Base-by-base conservation (phyloP, 257 asterid genomes). In the Solanum pennellii region DNA sequence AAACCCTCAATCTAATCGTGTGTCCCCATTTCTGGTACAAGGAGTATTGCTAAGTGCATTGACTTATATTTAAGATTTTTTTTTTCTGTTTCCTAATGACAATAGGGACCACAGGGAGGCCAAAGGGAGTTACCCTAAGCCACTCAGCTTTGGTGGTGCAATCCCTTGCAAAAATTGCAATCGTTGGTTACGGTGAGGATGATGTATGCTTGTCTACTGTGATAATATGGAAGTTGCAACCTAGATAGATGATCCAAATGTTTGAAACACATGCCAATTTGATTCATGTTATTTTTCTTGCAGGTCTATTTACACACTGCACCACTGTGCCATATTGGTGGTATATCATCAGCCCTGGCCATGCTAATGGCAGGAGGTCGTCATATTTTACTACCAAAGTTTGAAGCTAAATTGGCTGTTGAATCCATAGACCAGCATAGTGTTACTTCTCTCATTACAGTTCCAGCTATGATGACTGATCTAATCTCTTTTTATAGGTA, bases 391-490 rank as follows among this genome's bases (percentile, higher is more conserved):
- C 86, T 90, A 35, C 95, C 98, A 5, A 94, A 97, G 89, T 97
- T 95, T 74, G 96, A 95, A 83, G 94, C 96, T 60, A 82, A 83
- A 15, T 88, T 89, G 84, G 98, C 96, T 42, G 73, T 91, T 85
- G 92, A 89, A 89, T 93, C 95, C 88, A 94, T 97, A 62, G 89
- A 90, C 85, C 91, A 91, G 44, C 94, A 94, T 88, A 85, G 27
- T 5, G 95, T 97, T 44, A 95, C 98, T 49, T 93, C 97, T 83
- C 69, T 94, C 87, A 95, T 97, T 90, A 93, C 98, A 12, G 98
- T 97, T 9, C 99, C 99, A 14, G 90, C 98, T 5, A 95, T 97
- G 93, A 94, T 97, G 98, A 93, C 98, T 87, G 99, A 97, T 93
- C 86, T 97, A 12, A 91, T 94, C 87, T 88, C 95, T 82, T 83